A percentile compares a stretch with the other conserved stretches of the same genome.
Evolutionary conservation across 495 filamentous ascomycete species (phyloP).

Genomic region (Chaetomium tenue): DNA sequence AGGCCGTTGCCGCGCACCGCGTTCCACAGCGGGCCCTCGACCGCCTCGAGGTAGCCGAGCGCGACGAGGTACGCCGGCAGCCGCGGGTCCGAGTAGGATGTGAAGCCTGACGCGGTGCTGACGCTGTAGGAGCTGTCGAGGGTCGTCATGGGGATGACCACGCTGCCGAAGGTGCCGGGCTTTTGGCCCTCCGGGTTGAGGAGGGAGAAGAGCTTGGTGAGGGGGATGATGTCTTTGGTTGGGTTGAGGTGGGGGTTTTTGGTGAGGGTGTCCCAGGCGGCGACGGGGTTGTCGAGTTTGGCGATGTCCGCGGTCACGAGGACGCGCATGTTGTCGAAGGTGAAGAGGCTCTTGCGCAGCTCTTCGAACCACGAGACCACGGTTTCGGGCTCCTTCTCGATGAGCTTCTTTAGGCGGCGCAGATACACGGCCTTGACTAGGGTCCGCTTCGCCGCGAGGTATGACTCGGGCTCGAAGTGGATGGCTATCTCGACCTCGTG

Average conservation of each 20-base stretch:
- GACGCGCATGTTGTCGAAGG: conserved; percentile 77
- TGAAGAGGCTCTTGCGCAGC: conserved; percentile 69
- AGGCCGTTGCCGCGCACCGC: conserved; percentile 88
- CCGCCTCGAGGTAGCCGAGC: conserved; percentile 82
- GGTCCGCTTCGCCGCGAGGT: conserved; percentile 72
- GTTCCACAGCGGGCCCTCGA: conserved; percentile 92
- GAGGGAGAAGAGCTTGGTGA: conserved; percentile 51
- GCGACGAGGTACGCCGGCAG: conserved; percentile 85
- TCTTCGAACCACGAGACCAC: conserved; percentile 74
- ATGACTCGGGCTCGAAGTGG: conserved; percentile 68
- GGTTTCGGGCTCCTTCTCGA: conserved; percentile 66
- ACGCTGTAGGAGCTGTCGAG: conserved; percentile 91
- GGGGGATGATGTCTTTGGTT: conserved; percentile 43
- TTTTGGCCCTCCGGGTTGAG: conserved; percentile 69
- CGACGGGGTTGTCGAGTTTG: conserved; percentile 75
- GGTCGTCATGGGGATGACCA: conserved; percentile 84
- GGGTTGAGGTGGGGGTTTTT: conserved; percentile 41
- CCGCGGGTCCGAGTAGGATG: conserved; percentile 69
- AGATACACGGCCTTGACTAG: conserved; percentile 87
- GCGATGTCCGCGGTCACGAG: conserved; percentile 79
- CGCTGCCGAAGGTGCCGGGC: conserved; percentile 67
- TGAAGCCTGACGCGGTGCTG: conserved; percentile 68
- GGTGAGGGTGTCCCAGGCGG: conserved; percentile 70
- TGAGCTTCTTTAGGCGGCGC: conserved; percentile 72
- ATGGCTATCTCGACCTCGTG: conserved; percentile 77